Percentiles rank a stretch among this genome's conserved stretches.
Conservation (phyloP, 75 land plant genomes). For the Selaginella moellendorffii region DNA sequence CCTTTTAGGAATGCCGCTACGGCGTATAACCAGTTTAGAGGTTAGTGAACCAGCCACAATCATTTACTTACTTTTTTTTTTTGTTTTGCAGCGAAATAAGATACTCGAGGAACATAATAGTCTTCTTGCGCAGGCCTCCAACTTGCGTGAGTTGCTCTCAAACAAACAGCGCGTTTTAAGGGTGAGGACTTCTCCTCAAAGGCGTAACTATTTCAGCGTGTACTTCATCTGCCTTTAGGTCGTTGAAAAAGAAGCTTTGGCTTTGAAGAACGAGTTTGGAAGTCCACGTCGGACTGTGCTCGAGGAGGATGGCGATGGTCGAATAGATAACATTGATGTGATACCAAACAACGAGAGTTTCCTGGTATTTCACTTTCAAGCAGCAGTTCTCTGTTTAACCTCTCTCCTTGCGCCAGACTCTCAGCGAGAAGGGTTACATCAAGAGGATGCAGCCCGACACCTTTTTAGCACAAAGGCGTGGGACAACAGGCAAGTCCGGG, state of each 20-base stretch:
- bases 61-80: background rate
- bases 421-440: slow-evolving; percentile 92
- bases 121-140: slow-evolving; percentile 42
- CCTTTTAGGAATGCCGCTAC: slow-evolving; percentile 60
- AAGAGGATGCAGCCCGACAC: slow-evolving; percentile 82
- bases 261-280: slow-evolving; percentile 63
- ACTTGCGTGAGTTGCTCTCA: slow-evolving; percentile 51
- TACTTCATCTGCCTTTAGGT: slow-evolving; percentile 22
- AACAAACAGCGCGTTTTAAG: slow-evolving; percentile 53
- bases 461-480: slow-evolving; percentile 72
- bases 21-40: slow-evolving; percentile 81
- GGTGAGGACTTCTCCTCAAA: slow-evolving; percentile 27
- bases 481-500: slow-evolving; percentile 88
- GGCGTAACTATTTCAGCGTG: background rate
- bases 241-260: slow-evolving; percentile 79
- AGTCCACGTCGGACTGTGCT: slow-evolving; percentile 66
- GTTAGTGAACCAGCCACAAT: slow-evolving; percentile 18
- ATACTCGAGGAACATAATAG: slow-evolving; percentile 52
- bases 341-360: slow-evolving; percentile 93
- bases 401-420: slow-evolving; percentile 28
- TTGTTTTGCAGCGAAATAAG: slow-evolving; percentile 54
- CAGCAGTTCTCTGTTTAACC: background rate
- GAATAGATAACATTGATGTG: slow-evolving; percentile 83
- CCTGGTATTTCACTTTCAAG: slow-evolving; percentile 28
- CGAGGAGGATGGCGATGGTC: slow-evolving; percentile 46